Evolutionary conservation across 2,329 filamentous ascomycete genomes (phyloP), one percentile per base, ranked within the genome.

Genomic region (Cryphonectria carpinicola): DNA sequence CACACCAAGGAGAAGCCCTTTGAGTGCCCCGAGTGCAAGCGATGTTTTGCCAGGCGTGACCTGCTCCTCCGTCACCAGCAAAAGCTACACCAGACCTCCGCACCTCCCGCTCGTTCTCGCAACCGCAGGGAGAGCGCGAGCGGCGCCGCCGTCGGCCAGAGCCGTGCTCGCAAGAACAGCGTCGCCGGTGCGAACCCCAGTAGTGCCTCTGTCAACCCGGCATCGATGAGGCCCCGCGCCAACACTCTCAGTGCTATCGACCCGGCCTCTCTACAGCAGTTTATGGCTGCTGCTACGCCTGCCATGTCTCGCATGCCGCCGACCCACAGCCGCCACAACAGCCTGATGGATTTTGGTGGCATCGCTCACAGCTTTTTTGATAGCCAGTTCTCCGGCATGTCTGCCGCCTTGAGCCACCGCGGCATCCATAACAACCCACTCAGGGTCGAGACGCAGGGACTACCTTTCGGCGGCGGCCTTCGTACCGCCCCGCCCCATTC

Each of bases 1-100:
- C 95, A 98, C 80, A 98, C 95, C 61, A 98, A 99, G 81, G 95
- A 99, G 83, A 99, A 99, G 85, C 96, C 96, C 0, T 99, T 99
- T 77, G 94, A 98, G 82, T 99, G 96, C 78, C 93, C 94, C 39
- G 94, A 98, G 81, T 99, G 96, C 82, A 88, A 93, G 52, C 86
- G 96, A 82, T 98, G 96, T 83, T 99, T 99, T 82, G 96, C 96
- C 72, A 90, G 96, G 72, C 90, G 96, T 75, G 96, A 99, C 81
- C 83, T 99, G 75, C 87, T 99, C 69, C 85, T 99, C 75, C 90
- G 96, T 71, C 96, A 99, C 82, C 96, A 99, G 86, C 96, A 99
- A 85, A 99, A 99, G 86, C 88, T 99, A 64, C 96, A 99, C 80
- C 94, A 97, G 86, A 94, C 94, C 37, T 93, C 93, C 17, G 94